Evolutionary conservation across 192 early-diverging fungal species (phyloP).

Genomic region (Linnemannia hyalina): DNA sequence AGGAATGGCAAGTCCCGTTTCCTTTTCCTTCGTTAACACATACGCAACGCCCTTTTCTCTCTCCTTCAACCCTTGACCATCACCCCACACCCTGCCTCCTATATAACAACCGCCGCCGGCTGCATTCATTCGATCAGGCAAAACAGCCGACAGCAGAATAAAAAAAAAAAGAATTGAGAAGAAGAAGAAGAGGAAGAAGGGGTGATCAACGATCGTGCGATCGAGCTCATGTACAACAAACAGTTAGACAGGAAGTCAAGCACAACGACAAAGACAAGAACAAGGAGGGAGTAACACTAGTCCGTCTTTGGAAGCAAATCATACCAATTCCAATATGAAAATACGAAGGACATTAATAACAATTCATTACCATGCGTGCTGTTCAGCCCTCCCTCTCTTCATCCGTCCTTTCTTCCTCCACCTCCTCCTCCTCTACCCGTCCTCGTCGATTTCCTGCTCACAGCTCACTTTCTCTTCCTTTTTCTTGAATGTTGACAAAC

Average conservation of each 20-base stretch:
- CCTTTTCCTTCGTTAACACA: slow-evolving; percentile 12
- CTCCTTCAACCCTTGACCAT: no score
- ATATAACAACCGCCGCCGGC: no score
- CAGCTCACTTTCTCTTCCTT: not conserved
- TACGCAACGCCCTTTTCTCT: no score
- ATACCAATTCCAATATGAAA: not conserved
- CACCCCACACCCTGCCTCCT: no score
- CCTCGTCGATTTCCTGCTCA: not conserved
- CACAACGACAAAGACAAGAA: not conserved
- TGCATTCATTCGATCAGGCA: no score
- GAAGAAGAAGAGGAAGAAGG: no score
- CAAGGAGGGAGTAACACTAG: slow-evolving; percentile 7
- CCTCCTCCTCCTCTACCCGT: not conserved
- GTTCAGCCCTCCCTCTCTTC: not conserved
- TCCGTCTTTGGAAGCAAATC: slow-evolving; percentile 23
- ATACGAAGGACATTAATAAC: not conserved
- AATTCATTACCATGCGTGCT: not conserved
- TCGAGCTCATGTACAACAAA: not conserved
- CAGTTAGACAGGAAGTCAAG: not conserved
- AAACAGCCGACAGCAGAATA: no score
- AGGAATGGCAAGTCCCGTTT: slow-evolving; percentile 45
- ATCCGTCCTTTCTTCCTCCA: not conserved
- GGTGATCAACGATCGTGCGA: no score
- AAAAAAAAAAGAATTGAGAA: no score
- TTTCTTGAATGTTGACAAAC: not conserved